These are phyloP conservation scores for Neodidymelliopsis sp. DNA, from an alignment of 2,329 filamentous ascomycete species.

Conservation along the genomic window DNA sequence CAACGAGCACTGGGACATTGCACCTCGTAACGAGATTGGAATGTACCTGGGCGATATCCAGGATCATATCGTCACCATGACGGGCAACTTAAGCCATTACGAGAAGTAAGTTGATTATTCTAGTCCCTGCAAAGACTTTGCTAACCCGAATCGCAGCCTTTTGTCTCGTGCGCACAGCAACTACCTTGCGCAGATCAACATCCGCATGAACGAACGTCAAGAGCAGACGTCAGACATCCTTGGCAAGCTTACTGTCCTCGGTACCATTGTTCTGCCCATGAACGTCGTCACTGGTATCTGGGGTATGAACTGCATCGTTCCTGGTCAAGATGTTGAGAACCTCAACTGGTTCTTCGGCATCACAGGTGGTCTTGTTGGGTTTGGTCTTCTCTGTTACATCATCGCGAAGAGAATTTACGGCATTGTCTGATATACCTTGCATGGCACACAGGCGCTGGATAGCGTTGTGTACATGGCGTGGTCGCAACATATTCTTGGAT, in stretches of 20 bases:
- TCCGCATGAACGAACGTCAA: conserved; percentile 96
- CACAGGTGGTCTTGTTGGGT: conserved; percentile 77
- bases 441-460: too few species aligned
- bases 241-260: conserved; percentile 91
- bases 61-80: conserved; percentile 99
- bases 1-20: conserved; percentile 97
- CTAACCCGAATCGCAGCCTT: conserved; percentile 64
- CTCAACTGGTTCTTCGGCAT: conserved; percentile 61
- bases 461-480: too few species aligned
- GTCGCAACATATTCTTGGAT: too few species aligned
- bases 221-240: conserved; percentile 95
- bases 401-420: conserved; percentile 74
- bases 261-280: conserved; percentile 97
- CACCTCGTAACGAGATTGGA: conserved; percentile 94
- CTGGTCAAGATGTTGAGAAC: conserved; percentile 84
- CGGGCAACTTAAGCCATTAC: conserved; percentile 91
- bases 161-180: conserved; percentile 91
- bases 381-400: conserved; percentile 80
- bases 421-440: conserved; percentile 44
- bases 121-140: not conserved
- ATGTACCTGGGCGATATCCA: conserved; percentile 97
- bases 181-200: conserved; percentile 99
- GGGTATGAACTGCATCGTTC: conserved; percentile 95
- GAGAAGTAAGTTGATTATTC: conserved; percentile 73
- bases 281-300: conserved; percentile 98